phyloP scores from a whole-genome alignment of 331 rosid genomes.

The Prunus yedoensis region DNA sequence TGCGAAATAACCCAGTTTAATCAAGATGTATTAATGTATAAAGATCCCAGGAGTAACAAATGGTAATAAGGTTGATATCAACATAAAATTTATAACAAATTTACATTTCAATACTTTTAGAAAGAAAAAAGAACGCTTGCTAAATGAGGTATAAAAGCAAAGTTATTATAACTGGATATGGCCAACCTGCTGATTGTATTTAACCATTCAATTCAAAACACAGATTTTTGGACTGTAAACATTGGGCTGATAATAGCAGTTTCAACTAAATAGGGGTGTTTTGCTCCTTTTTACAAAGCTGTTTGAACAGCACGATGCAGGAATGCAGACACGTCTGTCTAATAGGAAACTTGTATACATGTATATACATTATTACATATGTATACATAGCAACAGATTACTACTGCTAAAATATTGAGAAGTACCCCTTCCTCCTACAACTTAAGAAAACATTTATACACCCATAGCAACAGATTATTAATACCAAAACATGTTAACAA shows the following conservation, averaged over 20 bases:
- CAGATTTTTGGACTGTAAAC: background rate
- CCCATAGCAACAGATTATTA: background rate
- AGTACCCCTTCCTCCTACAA: background rate
- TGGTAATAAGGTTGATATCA: background rate
- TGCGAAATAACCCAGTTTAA: conserved; percentile 36
- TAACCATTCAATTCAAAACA: background rate
- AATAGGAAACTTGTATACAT: background rate
- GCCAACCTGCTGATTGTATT: background rate
- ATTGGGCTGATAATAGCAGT: background rate
- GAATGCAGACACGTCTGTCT: background rate
- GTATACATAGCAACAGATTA: background rate
- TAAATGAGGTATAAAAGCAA: background rate
- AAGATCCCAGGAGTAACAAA: background rate
- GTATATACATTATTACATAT: background rate
- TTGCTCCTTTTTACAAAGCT: background rate
- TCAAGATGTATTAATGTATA: background rate
- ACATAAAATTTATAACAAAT: background rate
- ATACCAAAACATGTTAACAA: background rate
- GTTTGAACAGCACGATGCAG: background rate
- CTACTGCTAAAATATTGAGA: background rate
- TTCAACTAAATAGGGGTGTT: background rate
- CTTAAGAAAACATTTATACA: background rate
- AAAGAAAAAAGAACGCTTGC: background rate
- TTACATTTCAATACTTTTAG: background rate
- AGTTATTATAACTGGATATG: background rate